These are phyloP conservation scores for Apiospora marii DNA, from an alignment of 2,329 filamentous ascomycete species.

Conservation along the genomic window DNA sequence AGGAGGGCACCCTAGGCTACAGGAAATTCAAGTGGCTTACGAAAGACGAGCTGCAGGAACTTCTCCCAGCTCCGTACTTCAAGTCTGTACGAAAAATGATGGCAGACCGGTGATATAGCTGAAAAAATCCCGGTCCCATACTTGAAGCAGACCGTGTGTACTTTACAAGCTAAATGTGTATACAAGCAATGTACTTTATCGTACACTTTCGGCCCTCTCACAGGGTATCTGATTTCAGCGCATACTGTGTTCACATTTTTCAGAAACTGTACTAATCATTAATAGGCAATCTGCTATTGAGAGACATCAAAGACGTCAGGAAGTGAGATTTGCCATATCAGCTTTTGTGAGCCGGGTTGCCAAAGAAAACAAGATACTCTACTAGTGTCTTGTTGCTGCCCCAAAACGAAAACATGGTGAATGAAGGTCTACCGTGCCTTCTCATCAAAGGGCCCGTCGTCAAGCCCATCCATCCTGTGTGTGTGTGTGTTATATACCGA, in stretches of 20 bases:
- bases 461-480: not conserved
- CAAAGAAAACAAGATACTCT: not conserved
- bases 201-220: conserved; percentile 19
- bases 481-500: not conserved
- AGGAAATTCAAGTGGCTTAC: conserved; percentile 92
- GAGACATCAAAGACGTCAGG: not conserved
- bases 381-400: not conserved
- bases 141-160: conserved; percentile 31
- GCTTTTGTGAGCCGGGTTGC: not conserved
- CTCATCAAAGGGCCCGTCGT: not conserved
- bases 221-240: no score
- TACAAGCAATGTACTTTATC: conserved; percentile 28
- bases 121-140: conserved; percentile 12
- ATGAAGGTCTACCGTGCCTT: not conserved
- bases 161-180: conserved; percentile 29
- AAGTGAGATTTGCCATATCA: not conserved
- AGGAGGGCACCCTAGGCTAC: conserved; percentile 74
- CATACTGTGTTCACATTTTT: not conserved
- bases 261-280: not conserved
- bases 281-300: not conserved
- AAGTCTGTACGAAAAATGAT: conserved; percentile 83
- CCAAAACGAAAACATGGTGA: not conserved
- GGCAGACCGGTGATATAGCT: conserved; percentile 68
- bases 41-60: conserved; percentile 81
- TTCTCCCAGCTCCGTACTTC: conserved; percentile 75